Percentiles rank a stretch among this genome's conserved stretches.
These are phyloP conservation scores for Sanghuangporus baumii DNA, from an alignment of 1,284 basidiomycete genomes.

Conservation along the genomic window DNA sequence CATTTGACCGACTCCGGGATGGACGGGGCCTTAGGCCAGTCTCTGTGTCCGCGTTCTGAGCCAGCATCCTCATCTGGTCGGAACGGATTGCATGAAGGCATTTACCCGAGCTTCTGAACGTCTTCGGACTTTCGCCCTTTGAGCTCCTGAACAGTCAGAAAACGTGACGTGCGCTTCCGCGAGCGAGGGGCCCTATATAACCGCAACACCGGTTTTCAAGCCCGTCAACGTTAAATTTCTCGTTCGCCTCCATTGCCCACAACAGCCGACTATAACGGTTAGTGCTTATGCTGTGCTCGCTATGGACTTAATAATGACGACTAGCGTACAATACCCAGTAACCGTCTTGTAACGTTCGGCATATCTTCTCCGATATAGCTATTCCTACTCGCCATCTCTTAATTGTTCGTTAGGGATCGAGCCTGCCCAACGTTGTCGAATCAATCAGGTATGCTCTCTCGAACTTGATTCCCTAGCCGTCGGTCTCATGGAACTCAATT, in stretches of 20 bases:
- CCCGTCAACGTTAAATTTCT: background rate
- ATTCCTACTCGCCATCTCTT: background rate
- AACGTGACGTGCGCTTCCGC: background rate
- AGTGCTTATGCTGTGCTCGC: background rate
- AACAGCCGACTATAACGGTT: background rate
- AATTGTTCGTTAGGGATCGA: background rate
- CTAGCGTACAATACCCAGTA: background rate
- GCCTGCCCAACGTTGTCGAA: background rate
- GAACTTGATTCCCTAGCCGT: background rate
- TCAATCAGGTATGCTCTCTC: background rate
- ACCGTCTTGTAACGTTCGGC: background rate
- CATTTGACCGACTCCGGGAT: constrained; percentile 4
- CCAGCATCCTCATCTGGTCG: background rate
- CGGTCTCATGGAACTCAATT: background rate
- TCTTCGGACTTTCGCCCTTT: background rate
- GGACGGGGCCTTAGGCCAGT: constrained; percentile 6
- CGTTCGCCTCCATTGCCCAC: background rate
- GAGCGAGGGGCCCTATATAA: background rate
- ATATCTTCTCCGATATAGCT: too few relatives aligned
- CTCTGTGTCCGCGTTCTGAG: background rate
- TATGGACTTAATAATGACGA: background rate
- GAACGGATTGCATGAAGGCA: background rate
- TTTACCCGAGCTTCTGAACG: background rate
- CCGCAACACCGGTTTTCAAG: background rate
- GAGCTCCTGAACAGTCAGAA: background rate